phyloP scores from a whole-genome alignment of 805 yeast species.

The Myxozyma geophila region DNA sequence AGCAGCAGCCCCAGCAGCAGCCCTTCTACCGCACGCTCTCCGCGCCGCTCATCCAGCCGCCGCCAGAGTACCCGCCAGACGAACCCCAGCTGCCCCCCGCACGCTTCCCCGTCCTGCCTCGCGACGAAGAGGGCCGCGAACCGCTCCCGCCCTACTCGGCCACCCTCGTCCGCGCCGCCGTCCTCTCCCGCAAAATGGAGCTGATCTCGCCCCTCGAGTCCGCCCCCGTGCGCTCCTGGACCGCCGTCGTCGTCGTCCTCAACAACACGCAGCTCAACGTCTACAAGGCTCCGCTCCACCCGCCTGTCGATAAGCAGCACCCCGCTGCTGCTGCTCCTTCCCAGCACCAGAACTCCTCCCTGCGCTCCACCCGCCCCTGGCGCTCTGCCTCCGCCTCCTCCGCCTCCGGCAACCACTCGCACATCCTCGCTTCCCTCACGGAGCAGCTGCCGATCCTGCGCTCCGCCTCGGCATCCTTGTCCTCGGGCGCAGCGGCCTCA shows the following conservation, averaged over 20 bases:
- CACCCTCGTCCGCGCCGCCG: slow-evolving; percentile 62
- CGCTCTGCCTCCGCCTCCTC: slow-evolving; percentile 17
- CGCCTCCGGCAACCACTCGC: slow-evolving; percentile 6
- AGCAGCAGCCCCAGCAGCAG: slow-evolving; percentile 10
- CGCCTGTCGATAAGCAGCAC: background rate
- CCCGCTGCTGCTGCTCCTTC: background rate
- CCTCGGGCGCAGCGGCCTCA: background rate
- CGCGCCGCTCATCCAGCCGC: slow-evolving; percentile 18
- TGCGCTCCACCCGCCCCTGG: slow-evolving; percentile 3
- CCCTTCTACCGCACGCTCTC: slow-evolving; percentile 28
- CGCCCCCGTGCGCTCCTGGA: slow-evolving; percentile 73
- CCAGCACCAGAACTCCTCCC: background rate
- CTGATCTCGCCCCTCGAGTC: slow-evolving; percentile 78
- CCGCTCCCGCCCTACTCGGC: slow-evolving; percentile 68
- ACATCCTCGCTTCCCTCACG: slow-evolving; percentile 2
- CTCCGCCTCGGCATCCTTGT: slow-evolving; percentile 14
- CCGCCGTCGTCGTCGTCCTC: slow-evolving; percentile 65
- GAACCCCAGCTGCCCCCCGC: slow-evolving; percentile 22
- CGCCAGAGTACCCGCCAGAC: slow-evolving; percentile 23
- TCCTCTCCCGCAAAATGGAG: slow-evolving; percentile 69
- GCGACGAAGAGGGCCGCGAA: slow-evolving; percentile 47
- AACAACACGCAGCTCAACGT: slow-evolving; percentile 86
- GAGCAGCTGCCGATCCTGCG: slow-evolving; percentile 8
- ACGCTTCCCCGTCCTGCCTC: slow-evolving; percentile 28
- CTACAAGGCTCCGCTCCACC: slow-evolving; percentile 45